phyloP scores from a whole-genome alignment of 2,329 filamentous ascomycete genomes.

The Pseudogymnoascus pannorum region DNA sequence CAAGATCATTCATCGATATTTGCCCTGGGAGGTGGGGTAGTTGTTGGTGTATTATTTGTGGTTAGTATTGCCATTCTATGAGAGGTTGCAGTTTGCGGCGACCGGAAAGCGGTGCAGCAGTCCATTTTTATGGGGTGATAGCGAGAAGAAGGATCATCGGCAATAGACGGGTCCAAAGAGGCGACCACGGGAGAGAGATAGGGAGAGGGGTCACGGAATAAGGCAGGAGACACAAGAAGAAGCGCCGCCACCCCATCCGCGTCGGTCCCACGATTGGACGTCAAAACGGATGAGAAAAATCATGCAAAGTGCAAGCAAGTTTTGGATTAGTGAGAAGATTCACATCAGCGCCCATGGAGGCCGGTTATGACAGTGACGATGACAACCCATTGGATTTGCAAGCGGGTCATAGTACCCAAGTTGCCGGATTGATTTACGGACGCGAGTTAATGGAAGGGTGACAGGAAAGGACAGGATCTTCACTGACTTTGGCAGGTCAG shows the following conservation, averaged over 20 bases:
- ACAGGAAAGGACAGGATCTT: too few relatives aligned
- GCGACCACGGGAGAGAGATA: neutral
- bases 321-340: neutral
- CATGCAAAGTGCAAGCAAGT: neutral
- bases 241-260: neutral
- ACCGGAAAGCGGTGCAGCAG: neutral
- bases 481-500: too few relatives aligned
- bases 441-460: neutral
- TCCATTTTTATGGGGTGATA: neutral
- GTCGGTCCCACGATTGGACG: neutral
- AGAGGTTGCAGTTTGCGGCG: neutral
- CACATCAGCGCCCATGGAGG: neutral
- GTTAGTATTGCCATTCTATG: neutral
- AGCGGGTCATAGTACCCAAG: neutral
- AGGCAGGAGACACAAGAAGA: neutral
- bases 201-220: neutral
- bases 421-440: neutral
- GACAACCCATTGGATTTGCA: neutral
- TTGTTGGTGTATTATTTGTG: too few relatives aligned
- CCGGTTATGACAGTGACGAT: neutral
- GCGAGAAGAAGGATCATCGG: neutral
- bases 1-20: too few relatives aligned
- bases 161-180: neutral
- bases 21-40: too few relatives aligned
- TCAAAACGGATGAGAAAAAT: neutral